Conservation (phyloP, 768 basidiomycete genomes). For the Rhizopogon vinicolor region DNA sequence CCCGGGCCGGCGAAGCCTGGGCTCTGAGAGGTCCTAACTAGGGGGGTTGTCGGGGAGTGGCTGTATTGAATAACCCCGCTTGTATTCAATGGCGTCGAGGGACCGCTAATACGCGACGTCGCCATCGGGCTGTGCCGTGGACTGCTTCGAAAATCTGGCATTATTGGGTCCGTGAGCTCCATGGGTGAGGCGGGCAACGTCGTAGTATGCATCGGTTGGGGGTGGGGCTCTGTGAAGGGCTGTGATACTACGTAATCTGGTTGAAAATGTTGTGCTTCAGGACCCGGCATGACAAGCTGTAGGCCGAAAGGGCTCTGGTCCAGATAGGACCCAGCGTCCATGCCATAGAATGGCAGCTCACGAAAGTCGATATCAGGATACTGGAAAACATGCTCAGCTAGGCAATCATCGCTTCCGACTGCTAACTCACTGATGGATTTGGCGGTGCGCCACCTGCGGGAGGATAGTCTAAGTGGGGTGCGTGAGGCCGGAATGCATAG, state of each 20-base stretch:
- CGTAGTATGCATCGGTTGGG: not conserved
- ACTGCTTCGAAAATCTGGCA: not conserved
- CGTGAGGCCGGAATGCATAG: not conserved
- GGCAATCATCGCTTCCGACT: not conserved
- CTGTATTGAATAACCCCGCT: slow-evolving; percentile 8
- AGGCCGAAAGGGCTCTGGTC: too few species aligned
- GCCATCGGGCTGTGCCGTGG: not conserved
- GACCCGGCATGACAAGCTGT: not conserved
- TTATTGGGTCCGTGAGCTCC: not conserved
- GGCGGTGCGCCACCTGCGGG: not conserved
- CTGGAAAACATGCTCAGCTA: not conserved
- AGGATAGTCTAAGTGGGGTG: not conserved
- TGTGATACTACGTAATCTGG: not conserved
- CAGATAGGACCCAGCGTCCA: not conserved
- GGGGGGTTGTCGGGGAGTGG: slow-evolving; percentile 12
- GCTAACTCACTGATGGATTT: not conserved
- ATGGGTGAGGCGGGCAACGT: not conserved
- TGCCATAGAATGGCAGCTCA: not conserved
- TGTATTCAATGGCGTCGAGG: slow-evolving; percentile 6
- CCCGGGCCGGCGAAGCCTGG: not conserved
- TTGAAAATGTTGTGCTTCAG: too few species aligned
- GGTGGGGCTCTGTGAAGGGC: not conserved
- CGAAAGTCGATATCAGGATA: not conserved
- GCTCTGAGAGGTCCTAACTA: slow-evolving; percentile 8
- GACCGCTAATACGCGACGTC: slow-evolving; percentile 1